phyloP scores from a whole-genome alignment of 1,139 yeast species.

The Blastobotrys raffinosifermentans region DNA sequence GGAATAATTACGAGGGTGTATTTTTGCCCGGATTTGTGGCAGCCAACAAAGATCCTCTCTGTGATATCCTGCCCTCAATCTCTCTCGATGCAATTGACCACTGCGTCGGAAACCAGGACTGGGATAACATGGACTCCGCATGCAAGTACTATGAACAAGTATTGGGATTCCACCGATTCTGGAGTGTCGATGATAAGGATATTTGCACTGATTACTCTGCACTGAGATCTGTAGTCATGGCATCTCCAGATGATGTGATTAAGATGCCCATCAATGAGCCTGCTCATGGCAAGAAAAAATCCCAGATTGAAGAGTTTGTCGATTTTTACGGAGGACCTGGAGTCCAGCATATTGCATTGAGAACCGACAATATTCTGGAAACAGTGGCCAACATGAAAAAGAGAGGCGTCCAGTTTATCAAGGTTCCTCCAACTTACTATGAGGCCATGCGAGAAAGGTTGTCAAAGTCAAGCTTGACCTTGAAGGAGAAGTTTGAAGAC shows the following conservation, averaged over 20 bases:
- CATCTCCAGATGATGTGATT: slow-evolving; percentile 56
- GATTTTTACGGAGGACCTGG: slow-evolving; percentile 77
- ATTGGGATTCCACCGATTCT: slow-evolving; percentile 69
- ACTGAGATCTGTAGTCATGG: slow-evolving; percentile 69
- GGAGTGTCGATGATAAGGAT: slow-evolving; percentile 79
- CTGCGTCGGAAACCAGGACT: slow-evolving; percentile 70
- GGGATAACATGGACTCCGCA: slow-evolving; percentile 57
- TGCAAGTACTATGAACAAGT: slow-evolving; percentile 54
- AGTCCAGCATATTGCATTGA: slow-evolving; percentile 72
- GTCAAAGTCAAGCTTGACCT: slow-evolving; percentile 34
- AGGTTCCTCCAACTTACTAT: slow-evolving; percentile 54
- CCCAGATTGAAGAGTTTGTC: slow-evolving; percentile 78
- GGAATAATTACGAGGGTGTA: slow-evolving; percentile 33
- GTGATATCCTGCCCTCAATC: slow-evolving; percentile 34
- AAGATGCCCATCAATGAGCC: slow-evolving; percentile 87
- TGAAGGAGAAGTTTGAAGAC: slow-evolving; percentile 46
- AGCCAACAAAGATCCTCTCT: slow-evolving; percentile 20
- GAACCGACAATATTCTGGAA: slow-evolving; percentile 52
- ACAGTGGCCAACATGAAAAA: slow-evolving; percentile 49
- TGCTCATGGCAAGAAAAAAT: slow-evolving; percentile 54
- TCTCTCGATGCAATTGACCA: slow-evolving; percentile 53
- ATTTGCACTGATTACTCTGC: slow-evolving; percentile 66
- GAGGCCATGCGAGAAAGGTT: slow-evolving; percentile 42
- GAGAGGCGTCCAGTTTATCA: slow-evolving; percentile 67
- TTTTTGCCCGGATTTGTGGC: slow-evolving; percentile 54